Evolutionary conservation across 139 green algal species (phyloP).

Genomic region (Raphidocelis subcapitata): DNA sequence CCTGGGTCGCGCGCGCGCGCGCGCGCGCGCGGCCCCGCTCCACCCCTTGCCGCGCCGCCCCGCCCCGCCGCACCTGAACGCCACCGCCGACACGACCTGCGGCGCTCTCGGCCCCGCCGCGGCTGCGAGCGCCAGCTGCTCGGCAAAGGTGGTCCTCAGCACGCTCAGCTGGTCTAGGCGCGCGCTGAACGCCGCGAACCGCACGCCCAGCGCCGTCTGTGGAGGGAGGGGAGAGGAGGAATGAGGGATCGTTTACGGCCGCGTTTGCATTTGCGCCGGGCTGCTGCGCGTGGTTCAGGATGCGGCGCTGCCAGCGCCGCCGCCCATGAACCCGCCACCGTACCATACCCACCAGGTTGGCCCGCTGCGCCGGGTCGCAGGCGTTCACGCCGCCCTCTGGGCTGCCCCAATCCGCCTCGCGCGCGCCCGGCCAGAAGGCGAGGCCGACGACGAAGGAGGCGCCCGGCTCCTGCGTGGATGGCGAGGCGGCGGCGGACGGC

Average conservation of each 20-base stretch:
- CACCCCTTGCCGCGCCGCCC: too few species aligned
- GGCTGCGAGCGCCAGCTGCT: slow-evolving; percentile 21
- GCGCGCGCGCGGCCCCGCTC: too few species aligned
- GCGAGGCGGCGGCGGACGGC: too few species aligned
- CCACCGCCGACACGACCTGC: slow-evolving; percentile 27
- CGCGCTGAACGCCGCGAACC: slow-evolving; percentile 19
- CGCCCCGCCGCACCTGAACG: slow-evolving; percentile 36
- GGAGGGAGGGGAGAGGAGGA: neutral
- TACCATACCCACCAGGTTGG: slow-evolving; percentile 22
- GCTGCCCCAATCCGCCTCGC: slow-evolving; percentile 15
- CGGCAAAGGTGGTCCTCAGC: slow-evolving; percentile 25
- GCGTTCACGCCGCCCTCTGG: slow-evolving; percentile 13
- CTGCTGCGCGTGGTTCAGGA: too few species aligned
- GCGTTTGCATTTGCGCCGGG: too few species aligned
- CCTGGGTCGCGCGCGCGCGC: too few species aligned
- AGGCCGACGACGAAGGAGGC: slow-evolving; percentile 6
- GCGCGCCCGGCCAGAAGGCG: slow-evolving; percentile 22
- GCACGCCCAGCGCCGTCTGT: slow-evolving; percentile 11
- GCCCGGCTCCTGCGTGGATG: neutral
- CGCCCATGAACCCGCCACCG: too few species aligned
- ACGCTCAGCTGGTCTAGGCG: slow-evolving; percentile 15
- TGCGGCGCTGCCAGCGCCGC: neutral
- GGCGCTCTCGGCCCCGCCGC: neutral
- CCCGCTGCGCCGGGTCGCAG: slow-evolving; percentile 17
- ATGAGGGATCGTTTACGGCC: neutral